phyloP scores from a whole-genome alignment of 139 green algal genomes.

The Chlorella sp. region DNA sequence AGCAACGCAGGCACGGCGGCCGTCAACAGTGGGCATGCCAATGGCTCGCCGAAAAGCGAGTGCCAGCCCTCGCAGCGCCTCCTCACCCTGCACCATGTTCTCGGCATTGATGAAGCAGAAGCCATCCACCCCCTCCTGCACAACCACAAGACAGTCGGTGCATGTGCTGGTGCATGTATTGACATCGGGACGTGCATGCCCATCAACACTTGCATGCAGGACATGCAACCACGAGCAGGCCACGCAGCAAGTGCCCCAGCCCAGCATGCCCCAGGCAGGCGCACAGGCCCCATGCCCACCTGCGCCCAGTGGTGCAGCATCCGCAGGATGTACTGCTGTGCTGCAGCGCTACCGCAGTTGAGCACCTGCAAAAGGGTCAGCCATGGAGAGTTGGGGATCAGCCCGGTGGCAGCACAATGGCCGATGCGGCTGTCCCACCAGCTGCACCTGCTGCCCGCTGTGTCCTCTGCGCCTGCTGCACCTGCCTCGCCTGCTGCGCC shows the following conservation, averaged over 20 bases:
- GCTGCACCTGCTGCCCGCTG: no score
- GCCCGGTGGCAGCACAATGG: no score
- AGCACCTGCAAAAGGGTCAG: slow-evolving; percentile 56
- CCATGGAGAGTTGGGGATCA: no score
- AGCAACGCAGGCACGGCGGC: no score
- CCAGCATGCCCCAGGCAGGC: not conserved
- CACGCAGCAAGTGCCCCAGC: not conserved
- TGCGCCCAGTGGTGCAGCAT: slow-evolving; percentile 71
- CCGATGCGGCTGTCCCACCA: no score
- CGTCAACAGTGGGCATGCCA: no score
- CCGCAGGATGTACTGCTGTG: slow-evolving; percentile 66
- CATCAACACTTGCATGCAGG: no score
- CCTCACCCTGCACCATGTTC: slow-evolving; percentile 69
- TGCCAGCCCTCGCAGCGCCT: not conserved
- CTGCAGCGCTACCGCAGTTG: slow-evolving; percentile 75
- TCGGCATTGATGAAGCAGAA: slow-evolving; percentile 88
- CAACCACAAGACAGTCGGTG: not conserved
- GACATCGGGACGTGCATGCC: no score
- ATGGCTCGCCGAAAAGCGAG: no score
- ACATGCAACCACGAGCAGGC: not conserved
- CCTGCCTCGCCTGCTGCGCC: no score
- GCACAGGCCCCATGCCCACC: not conserved
- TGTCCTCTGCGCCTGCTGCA: no score
- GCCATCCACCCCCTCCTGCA: slow-evolving; percentile 73
- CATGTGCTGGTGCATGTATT: no score